Base-by-base conservation (phyloP, 148 eudicot genomes). In the Chenopodium quinoa region DNA sequence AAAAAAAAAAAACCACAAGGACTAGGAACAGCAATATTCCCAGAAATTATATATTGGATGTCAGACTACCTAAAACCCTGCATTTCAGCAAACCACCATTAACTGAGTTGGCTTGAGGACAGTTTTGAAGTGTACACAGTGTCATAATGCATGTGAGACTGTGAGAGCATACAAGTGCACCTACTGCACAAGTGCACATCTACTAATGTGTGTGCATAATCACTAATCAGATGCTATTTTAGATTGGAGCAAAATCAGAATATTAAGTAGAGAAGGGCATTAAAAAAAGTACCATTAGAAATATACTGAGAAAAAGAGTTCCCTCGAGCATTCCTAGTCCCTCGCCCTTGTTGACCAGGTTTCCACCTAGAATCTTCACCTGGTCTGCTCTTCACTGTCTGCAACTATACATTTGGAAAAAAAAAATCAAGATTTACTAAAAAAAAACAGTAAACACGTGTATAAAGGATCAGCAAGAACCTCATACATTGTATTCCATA, bases 351-450 rank as follows among this genome's bases (percentile, higher is more conserved):
- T 73, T 75, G 81, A 79, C 80, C 80, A 71, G 58, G 67, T 73
- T 84, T 82, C 83, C 87, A 81, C 76, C 87, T 82, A 77, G 62
- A 80, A 60, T 82, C 87, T 82, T 87, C 89, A 44, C 58, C 75
- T 82, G 82, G 64, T 72, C 85, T 79, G 52, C 79, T 75, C 64
- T 82, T 87, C 78, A 84, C 79, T 75, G 13, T 81, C 89, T 87
- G 87, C 60, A 50, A 50, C 78, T 50, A 37, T 20, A 27, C 1
- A 73, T 70, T 79, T 58, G 52, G 1, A 27, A 56, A 5, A 25
- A 50, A n/a, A 34, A 70, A 16, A 7, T 16, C 50, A 52, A 46
- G 65, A 46, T 65, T 71, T 47, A 25, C 19, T 3, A 23, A 62
- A 74, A 37, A 27, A 27, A 46, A 27, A 37, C 10, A 17, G 27